Evolutionary conservation across 2,329 filamentous ascomycete species (phyloP).

Genomic region (Blastomyces emzantsi): DNA sequence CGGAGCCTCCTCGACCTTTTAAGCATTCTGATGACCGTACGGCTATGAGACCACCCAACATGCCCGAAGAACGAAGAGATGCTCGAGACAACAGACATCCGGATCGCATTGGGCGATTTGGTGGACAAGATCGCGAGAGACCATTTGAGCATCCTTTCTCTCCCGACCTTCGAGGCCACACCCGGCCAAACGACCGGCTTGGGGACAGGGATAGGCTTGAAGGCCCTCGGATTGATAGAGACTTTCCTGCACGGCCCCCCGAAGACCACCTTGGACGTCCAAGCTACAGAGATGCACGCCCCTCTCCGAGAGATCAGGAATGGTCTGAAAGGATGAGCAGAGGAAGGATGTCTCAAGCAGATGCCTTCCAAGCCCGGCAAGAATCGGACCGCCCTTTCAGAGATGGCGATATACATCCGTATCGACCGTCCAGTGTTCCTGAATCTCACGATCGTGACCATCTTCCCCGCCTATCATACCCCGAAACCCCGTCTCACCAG

Average conservation of each 20-base stretch:
- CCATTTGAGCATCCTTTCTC: constrained; percentile 26
- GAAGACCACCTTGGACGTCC: constrained; percentile 35
- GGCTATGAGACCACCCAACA: constrained; percentile 31
- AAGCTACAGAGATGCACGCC: constrained; percentile 28
- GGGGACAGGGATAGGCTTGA: constrained; percentile 24
- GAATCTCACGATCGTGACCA: constrained; percentile 11
- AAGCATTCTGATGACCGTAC: constrained; percentile 30
- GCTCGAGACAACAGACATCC: constrained; percentile 25
- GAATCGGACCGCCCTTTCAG: constrained; percentile 14
- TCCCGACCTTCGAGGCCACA: constrained; percentile 28
- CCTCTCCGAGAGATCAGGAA: constrained; percentile 28
- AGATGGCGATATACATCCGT: constrained; percentile 23
- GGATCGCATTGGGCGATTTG: constrained; percentile 31
- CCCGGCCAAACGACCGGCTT: constrained; percentile 25
- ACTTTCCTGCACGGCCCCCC: constrained; percentile 26
- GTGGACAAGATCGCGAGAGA: constrained; percentile 30
- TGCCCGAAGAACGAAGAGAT: constrained; percentile 33
- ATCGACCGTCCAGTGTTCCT: constrained; percentile 18
- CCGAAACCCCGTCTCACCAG: constrained; percentile 9
- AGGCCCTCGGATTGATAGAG: constrained; percentile 20
- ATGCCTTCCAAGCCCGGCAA: constrained; percentile 22
- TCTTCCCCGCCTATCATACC: constrained; percentile 9
- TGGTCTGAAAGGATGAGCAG: constrained; percentile 31
- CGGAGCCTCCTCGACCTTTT: constrained; percentile 27
- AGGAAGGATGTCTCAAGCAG: constrained; percentile 24